Conservation (phyloP, 805 yeast genomes). For the Candida mattraensis region DNA sequence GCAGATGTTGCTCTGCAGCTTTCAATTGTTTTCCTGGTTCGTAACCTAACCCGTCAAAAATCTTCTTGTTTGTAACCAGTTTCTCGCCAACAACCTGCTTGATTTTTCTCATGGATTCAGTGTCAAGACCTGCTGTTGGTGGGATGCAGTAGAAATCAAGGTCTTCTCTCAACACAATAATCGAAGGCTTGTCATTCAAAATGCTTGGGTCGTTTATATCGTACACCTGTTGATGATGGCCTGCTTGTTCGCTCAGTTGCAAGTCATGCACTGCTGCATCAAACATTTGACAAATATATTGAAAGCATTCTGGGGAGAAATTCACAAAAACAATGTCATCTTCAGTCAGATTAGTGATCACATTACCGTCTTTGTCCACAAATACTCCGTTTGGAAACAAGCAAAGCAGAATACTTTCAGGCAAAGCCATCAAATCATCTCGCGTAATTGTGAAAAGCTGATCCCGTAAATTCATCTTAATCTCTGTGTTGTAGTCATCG, state of each 20-base stretch:
- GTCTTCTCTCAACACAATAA: constrained; percentile 91
- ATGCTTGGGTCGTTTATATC: constrained; percentile 54
- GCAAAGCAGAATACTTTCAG: constrained; percentile 85
- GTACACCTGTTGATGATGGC: constrained; percentile 27
- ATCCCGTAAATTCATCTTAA: constrained; percentile 79
- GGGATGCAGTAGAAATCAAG: constrained; percentile 92
- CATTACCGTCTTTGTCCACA: constrained; percentile 72
- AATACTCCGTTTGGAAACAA: constrained; percentile 90
- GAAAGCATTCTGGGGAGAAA: constrained; percentile 83
- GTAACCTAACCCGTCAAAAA: constrained; percentile 81
- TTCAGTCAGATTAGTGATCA: constrained; percentile 76
- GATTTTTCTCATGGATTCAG: constrained; percentile 62
- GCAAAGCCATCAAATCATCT: constrained; percentile 87
- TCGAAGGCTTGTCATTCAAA: constrained; percentile 78
- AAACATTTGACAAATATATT: constrained; percentile 75
- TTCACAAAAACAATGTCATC: constrained; percentile 79
- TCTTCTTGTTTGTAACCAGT: constrained; percentile 53
- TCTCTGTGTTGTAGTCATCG: constrained; percentile 62
- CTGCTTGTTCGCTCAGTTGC: constrained; percentile 38
- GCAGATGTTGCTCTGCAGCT: constrained; percentile 90
- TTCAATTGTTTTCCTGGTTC: constrained; percentile 56
- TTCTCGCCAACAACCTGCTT: constrained; percentile 73
- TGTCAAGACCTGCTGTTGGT: constrained; percentile 54
- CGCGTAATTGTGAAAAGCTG: constrained; percentile 71
- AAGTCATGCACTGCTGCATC: constrained; percentile 66